These are phyloP conservation scores for Boechera stricta DNA, from an alignment of 345 rosid species.

Conservation along the genomic window DNA sequence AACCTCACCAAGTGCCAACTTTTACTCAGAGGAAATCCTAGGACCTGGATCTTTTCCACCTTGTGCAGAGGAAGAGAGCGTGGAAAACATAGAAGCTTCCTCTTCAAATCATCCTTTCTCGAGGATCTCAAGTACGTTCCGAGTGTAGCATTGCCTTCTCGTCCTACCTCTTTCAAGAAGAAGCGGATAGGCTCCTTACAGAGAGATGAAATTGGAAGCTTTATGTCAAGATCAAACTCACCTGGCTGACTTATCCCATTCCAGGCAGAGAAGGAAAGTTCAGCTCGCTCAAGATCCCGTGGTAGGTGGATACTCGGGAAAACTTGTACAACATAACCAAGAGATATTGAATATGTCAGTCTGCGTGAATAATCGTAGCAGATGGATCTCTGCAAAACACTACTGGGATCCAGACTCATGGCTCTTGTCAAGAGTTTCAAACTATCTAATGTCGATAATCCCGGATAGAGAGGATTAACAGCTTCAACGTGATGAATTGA, in stretches of 20 bases:
- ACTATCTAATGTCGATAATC: constrained; percentile 66
- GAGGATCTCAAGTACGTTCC: constrained; percentile 61
- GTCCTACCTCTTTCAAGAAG: constrained; percentile 52
- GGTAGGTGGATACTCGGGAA: constrained; percentile 70
- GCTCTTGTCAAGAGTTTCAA: constrained; percentile 79
- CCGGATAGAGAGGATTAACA: constrained; percentile 84
- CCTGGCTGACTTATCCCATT: constrained; percentile 54
- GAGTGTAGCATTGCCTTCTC: constrained; percentile 61
- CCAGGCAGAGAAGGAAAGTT: constrained; percentile 86
- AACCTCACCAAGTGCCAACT: constrained; percentile 83
- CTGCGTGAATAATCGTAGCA: constrained; percentile 66
- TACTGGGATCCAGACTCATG: constrained; percentile 67
- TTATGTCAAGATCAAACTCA: constrained; percentile 87
- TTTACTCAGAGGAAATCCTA: constrained; percentile 60
- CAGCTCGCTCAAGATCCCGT: constrained; percentile 77
- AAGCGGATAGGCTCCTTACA: constrained; percentile 47
- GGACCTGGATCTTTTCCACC: constrained; percentile 63
- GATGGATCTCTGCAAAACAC: constrained; percentile 84
- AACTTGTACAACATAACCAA: constrained; percentile 86
- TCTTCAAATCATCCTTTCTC: constrained; percentile 64
- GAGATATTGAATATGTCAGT: constrained; percentile 68
- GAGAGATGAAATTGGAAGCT: constrained; percentile 63
- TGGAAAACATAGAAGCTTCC: constrained; percentile 77
- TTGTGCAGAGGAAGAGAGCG: constrained; percentile 63
- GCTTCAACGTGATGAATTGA: constrained; percentile 91